Percentiles rank a stretch among this genome's conserved stretches.
phyloP scores from a whole-genome alignment of 129 eudicot genomes.

The Artemisia annua region DNA sequence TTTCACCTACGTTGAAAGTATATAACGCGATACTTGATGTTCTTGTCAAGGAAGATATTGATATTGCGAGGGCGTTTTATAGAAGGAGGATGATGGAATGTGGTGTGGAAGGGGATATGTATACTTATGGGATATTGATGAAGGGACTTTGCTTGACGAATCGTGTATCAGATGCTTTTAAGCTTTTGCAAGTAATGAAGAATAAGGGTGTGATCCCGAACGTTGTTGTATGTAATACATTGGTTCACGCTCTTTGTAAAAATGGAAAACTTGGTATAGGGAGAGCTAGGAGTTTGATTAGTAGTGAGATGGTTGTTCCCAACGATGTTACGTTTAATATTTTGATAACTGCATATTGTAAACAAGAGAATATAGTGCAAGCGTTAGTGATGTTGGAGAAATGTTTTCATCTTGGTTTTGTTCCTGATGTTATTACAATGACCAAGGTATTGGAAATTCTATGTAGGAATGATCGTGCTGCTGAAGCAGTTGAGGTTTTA shows the following conservation, averaged over 20 bases:
- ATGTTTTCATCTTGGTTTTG: conserved; percentile 59
- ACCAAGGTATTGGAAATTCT: conserved; percentile 64
- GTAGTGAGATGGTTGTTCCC: conserved; percentile 58
- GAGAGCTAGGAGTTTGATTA: conserved; percentile 88
- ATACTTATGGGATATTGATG: conserved; percentile 84
- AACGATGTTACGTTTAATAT: conserved; percentile 66
- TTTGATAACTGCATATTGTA: conserved; percentile 77
- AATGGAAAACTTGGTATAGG: conserved; percentile 85
- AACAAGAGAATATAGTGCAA: conserved; percentile 61
- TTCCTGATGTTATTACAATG: conserved; percentile 68
- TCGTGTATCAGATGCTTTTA: conserved; percentile 86
- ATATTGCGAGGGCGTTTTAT: conserved; percentile 80
- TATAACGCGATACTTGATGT: conserved; percentile 76
- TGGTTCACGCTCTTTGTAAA: conserved; percentile 83
- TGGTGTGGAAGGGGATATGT: conserved; percentile 76
- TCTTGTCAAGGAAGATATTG: conserved; percentile 85
- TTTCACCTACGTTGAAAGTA: conserved; percentile 60
- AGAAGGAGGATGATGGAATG: conserved; percentile 81
- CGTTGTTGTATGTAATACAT: conserved; percentile 65
- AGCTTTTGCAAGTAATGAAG: conserved; percentile 75
- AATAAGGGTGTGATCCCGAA: conserved; percentile 53
- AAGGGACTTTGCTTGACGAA: conserved; percentile 93
- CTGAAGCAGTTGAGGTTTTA: conserved; percentile 75
- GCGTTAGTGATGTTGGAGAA: conserved; percentile 88
- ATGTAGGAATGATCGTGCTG: conserved; percentile 54